Evolutionary conservation across 345 rosid species (phyloP).

Genomic region (Hypericum androsaemum): DNA sequence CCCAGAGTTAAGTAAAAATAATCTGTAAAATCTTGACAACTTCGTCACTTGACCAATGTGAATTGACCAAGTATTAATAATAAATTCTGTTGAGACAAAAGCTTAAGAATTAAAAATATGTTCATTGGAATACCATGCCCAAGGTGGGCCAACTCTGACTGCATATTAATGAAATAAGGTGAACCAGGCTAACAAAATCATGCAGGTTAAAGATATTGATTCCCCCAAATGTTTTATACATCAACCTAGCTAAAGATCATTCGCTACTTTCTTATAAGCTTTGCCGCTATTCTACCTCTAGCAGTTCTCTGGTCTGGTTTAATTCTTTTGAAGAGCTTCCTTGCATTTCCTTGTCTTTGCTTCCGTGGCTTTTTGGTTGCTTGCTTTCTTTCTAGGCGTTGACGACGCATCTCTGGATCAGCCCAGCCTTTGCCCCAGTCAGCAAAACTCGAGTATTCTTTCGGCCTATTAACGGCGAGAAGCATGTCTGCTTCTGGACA

Average conservation of each 20-base stretch:
- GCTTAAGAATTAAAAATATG: too few relatives aligned
- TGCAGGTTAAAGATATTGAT: too few relatives aligned
- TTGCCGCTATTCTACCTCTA: constrained; percentile 41
- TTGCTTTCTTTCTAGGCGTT: constrained; percentile 32
- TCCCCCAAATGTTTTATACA: too few relatives aligned
- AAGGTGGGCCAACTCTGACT: too few relatives aligned
- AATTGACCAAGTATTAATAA: too few relatives aligned
- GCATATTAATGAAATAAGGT: too few relatives aligned
- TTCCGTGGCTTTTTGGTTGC: constrained; percentile 16
- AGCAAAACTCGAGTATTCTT: constrained; percentile 41
- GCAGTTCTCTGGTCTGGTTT: constrained; percentile 25
- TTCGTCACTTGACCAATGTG: too few relatives aligned
- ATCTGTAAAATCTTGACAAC: too few relatives aligned
- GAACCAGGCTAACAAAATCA: too few relatives aligned
- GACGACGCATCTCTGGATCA: constrained; percentile 68
- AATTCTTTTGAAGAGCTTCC: constrained; percentile 7
- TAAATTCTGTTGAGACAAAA: too few relatives aligned
- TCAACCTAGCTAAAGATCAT: neutral
- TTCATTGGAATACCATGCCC: too few relatives aligned
- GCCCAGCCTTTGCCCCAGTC: constrained; percentile 94
- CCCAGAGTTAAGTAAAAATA: too few relatives aligned
- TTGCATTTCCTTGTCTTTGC: constrained; percentile 5
- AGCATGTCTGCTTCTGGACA: constrained; percentile 87
- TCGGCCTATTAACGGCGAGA: constrained; percentile 27
- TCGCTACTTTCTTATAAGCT: constrained; percentile 25